Conservation (phyloP, 2,329 filamentous ascomycete genomes). For the Talaromyces sp. region DNA sequence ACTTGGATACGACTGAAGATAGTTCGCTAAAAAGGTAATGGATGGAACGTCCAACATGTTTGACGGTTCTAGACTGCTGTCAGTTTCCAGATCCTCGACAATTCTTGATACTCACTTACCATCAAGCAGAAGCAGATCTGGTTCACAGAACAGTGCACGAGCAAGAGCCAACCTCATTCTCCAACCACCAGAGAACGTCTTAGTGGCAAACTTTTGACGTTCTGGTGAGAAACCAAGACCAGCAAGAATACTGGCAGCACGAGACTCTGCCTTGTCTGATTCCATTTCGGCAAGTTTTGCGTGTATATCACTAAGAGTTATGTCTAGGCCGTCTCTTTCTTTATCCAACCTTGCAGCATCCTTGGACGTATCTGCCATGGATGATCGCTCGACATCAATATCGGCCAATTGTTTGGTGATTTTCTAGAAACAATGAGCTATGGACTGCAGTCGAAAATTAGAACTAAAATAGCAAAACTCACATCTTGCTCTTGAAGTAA, state of each 20-base stretch:
- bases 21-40: slow-evolving; percentile 95
- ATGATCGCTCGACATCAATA: slow-evolving; percentile 72
- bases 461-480: slow-evolving; percentile 33
- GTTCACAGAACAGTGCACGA: slow-evolving; percentile 94
- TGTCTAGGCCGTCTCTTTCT: slow-evolving; percentile 85
- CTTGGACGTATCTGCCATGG: slow-evolving; percentile 84
- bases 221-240: slow-evolving; percentile 95
- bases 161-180: slow-evolving; percentile 95
- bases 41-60: slow-evolving; percentile 99
- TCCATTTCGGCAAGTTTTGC: slow-evolving; percentile 95
- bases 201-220: slow-evolving; percentile 86
- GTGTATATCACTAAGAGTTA: slow-evolving; percentile 87
- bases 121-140: slow-evolving; percentile 90
- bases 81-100: slow-evolving; percentile 12
- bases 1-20: slow-evolving; percentile 89
- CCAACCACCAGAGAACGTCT: slow-evolving; percentile 99
- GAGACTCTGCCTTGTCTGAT: slow-evolving; percentile 93
- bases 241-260: slow-evolving; percentile 91
- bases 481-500: slow-evolving; percentile 83
- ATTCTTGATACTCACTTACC: slow-evolving; percentile 31
- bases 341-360: slow-evolving; percentile 82
- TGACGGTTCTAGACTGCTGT: slow-evolving; percentile 68
- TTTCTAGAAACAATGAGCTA: slow-evolving; percentile 49
- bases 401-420: slow-evolving; percentile 71
- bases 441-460: neutral